A percentile compares a stretch with the other conserved stretches of the same genome.
phyloP scores from a whole-genome alignment of 2,329 filamentous ascomycete species.

The Cadophora luteo-olivacea region DNA sequence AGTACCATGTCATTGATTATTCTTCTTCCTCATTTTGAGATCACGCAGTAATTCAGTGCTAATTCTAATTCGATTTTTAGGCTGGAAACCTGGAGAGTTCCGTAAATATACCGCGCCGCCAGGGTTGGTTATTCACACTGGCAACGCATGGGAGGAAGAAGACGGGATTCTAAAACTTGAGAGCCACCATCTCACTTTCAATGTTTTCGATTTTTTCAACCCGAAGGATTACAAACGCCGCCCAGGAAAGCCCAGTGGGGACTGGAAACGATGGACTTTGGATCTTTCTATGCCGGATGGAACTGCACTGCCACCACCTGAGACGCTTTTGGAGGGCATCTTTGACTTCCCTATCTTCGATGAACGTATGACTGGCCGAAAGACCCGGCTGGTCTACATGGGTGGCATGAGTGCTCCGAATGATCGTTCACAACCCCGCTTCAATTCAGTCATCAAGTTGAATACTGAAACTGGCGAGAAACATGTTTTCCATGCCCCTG shows the following conservation, averaged over 20 bases:
- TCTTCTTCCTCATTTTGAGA: no score
- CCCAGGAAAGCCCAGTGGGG: not conserved
- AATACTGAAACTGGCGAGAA: not conserved
- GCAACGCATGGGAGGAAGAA: not conserved
- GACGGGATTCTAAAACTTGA: not conserved
- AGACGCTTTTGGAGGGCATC: not conserved
- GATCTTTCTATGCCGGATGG: not conserved
- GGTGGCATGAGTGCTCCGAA: not conserved
- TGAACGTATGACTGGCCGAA: not conserved
- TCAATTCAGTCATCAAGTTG: not conserved
- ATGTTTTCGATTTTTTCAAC: not conserved
- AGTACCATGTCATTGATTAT: no score
- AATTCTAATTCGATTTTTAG: no score
- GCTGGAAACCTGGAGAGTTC: not conserved
- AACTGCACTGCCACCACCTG: not conserved
- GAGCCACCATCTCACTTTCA: not conserved
- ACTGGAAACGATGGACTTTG: not conserved
- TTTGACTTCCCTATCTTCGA: not conserved
- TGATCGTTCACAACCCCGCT: not conserved
- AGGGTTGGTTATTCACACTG: not conserved
- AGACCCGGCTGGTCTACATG: not conserved
- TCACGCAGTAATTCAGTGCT: no score
- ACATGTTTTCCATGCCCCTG: not conserved
- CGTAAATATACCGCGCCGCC: not conserved
- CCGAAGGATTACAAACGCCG: not conserved